Conservation (phyloP, 352 stramenopile species). For the Phytophthora palmivora region DNA sequence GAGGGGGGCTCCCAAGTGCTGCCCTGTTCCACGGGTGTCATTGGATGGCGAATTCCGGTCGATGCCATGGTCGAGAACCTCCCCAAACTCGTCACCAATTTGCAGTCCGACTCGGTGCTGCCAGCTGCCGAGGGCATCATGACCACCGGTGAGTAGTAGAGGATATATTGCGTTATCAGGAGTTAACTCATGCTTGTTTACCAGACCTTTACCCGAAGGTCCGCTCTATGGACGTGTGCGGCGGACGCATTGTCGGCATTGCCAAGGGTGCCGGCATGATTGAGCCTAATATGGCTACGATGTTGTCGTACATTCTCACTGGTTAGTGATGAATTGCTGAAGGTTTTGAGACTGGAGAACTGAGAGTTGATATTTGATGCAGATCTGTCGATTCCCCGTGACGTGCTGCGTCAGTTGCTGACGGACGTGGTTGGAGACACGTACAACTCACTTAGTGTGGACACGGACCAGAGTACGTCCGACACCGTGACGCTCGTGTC, state of each 20-base stretch:
- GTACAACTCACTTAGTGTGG: slow-evolving; percentile 96
- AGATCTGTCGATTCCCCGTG: slow-evolving; percentile 82
- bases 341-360: background rate
- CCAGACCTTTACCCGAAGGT: slow-evolving; percentile 92
- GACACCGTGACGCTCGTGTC: slow-evolving; percentile 97
- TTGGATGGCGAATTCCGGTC: slow-evolving; percentile 98
- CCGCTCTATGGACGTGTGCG: slow-evolving; percentile 80
- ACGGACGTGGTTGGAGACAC: slow-evolving; percentile 84
- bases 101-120: slow-evolving; percentile 95
- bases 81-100: slow-evolving; percentile 77
- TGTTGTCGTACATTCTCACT: slow-evolving; percentile 92
- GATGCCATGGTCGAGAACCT: slow-evolving; percentile 89
- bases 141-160: slow-evolving; percentile 87
- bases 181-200: slow-evolving; percentile 2
- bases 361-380: slow-evolving; percentile 5
- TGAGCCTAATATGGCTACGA: slow-evolving; percentile 96
- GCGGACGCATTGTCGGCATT: slow-evolving; percentile 95
- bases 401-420: slow-evolving; percentile 82
- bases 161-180: background rate
- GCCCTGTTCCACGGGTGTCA: slow-evolving; percentile 97
- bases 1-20: slow-evolving; percentile 88
- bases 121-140: slow-evolving; percentile 96
- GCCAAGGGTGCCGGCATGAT: slow-evolving; percentile 99
- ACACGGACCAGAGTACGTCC: slow-evolving; percentile 98
- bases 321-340: slow-evolving; percentile 39